Base-by-base conservation (phyloP, 2,329 filamentous ascomycete species). In the Mycogone perniciosa region DNA sequence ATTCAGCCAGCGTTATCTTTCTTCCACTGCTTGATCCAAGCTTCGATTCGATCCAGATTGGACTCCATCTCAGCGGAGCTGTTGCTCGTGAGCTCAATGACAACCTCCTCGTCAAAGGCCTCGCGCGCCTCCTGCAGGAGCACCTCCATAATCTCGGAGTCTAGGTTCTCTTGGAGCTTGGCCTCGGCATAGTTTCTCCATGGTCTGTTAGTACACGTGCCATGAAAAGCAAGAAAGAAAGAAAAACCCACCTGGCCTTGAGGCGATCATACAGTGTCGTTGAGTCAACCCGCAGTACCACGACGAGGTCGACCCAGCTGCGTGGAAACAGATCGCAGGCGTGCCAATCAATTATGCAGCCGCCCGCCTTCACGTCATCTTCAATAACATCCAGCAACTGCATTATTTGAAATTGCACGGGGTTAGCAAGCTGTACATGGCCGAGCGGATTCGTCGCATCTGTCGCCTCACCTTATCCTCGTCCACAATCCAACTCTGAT, bases 91-190 rank as follows among this genome's bases (percentile, higher is more conserved):
- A 99, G 72, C 69, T 96, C 90, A 29, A 97, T 87, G 35, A 99
- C 86, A 59, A 95, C 88, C 64, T 93, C 83, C 67, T 87, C 82
- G 48, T 89, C 87, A 63, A 92, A 99, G 8, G 86, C 82, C 56
- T 96, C 91, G 54, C 84, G 77, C 31, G 93, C 93, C 73, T 99
- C 93, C 59, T 96, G 86, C 20, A 95, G 75, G 50, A 99, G 73
- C 29, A 97, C 89, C 64, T 96, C 87, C 85, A 99, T 97, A 64
- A 99, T 97, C 73, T 99, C 93, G 31, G 89, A 87, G 68, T 99
- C 93, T 54, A 99, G 75, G 65, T 99, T 99, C 69, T 97, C 93
- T 67, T 97, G 88, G 40, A 99, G 74, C 69, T 99, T 99, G 56
- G 80, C 77, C 64, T 93, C 88, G 55, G 81, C 77, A 67, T 96